These are phyloP conservation scores for Triticum timopheevii DNA, from an alignment of 176 grass and related monocot genomes.

Conservation along the genomic window DNA sequence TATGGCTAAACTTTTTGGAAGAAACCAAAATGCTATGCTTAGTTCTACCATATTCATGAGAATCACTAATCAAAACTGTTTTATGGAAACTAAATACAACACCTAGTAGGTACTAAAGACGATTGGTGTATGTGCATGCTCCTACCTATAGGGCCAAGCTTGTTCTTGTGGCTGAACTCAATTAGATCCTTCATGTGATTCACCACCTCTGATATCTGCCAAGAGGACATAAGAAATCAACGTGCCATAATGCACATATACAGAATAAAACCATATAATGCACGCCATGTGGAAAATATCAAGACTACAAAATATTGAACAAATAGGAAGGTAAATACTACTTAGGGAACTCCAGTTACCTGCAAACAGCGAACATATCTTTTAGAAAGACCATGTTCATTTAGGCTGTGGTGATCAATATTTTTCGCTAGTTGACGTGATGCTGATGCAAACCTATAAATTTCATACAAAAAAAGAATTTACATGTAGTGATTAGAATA, in stretches of 20 bases:
- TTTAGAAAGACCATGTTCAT: constrained; percentile 97
- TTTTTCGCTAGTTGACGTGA: constrained; percentile 84
- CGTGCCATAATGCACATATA: neutral
- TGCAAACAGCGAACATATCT: constrained; percentile 96
- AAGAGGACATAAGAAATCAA: constrained; percentile 28
- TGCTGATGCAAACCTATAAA: constrained; percentile 73
- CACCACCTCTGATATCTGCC: constrained; percentile 95
- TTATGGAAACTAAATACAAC: neutral
- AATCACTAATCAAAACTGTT: neutral
- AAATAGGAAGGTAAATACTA: neutral
- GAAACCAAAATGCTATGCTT: neutral
- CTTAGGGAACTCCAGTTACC: constrained; percentile 35
- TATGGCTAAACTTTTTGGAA: neutral
- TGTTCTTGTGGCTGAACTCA: constrained; percentile 81
- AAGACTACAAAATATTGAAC: neutral
- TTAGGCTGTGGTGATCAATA: constrained; percentile 78
- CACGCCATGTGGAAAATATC: neutral
- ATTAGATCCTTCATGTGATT: constrained; percentile 99
- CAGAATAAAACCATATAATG: neutral
- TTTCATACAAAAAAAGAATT: constrained; percentile 2
- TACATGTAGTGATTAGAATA: neutral
- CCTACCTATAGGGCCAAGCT: constrained; percentile 84
- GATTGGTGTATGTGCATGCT: neutral
- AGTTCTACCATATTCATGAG: neutral
- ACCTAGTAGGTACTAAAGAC: neutral